phyloP scores from a whole-genome alignment of 2,329 filamentous ascomycete species.

The Phaeosphaeria sp. region DNA sequence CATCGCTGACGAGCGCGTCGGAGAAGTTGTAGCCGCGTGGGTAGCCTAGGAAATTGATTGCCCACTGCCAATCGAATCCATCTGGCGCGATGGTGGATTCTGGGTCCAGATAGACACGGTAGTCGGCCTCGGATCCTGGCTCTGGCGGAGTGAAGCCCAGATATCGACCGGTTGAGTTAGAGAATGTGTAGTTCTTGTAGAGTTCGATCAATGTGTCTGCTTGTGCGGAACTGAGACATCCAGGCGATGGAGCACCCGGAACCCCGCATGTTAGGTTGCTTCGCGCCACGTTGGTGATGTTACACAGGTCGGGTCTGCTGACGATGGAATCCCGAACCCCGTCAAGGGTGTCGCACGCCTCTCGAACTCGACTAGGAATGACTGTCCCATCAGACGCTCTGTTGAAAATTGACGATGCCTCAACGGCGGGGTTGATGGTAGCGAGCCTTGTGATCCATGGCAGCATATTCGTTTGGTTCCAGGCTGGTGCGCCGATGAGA shows the following conservation, averaged over 20 bases:
- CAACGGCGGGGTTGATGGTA: neutral
- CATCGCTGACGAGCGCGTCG: neutral
- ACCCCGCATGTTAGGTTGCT: neutral
- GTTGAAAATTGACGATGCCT: neutral
- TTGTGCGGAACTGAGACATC: neutral
- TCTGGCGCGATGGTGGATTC: neutral
- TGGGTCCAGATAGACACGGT: neutral
- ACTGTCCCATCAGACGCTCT: neutral
- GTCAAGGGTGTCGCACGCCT: neutral
- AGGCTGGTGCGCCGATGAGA: neutral
- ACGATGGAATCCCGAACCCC: neutral
- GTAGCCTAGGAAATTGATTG: neutral
- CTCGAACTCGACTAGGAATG: neutral
- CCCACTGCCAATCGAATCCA: neutral
- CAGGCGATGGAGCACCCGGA: neutral
- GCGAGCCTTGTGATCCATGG: neutral
- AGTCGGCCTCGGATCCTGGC: neutral
- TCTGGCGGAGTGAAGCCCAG: neutral
- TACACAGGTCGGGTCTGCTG: neutral
- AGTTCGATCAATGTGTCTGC: neutral
- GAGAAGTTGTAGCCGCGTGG: neutral
- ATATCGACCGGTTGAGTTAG: neutral
- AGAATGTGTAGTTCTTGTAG: neutral
- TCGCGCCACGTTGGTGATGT: neutral
- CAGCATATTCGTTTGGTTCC: neutral